phyloP scores from a whole-genome alignment of 306 rosid species.

The Ormosia emarginata region DNA sequence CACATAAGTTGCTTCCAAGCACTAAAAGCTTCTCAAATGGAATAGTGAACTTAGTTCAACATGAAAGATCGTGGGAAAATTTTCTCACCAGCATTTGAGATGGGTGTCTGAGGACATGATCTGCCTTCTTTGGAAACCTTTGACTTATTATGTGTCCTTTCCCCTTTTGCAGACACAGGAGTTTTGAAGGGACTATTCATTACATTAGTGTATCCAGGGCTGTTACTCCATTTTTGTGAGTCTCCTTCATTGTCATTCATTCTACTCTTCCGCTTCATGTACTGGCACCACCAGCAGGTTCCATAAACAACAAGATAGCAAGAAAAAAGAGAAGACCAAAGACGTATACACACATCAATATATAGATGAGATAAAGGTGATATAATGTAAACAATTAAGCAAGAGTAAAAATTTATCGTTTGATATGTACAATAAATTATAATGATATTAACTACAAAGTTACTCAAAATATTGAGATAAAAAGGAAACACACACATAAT shows the following conservation, averaged over 20 bases:
- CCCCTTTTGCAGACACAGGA: conserved; percentile 82
- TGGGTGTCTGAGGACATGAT: conserved; percentile 81
- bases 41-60: conserved; percentile 6
- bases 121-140: conserved; percentile 63
- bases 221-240: conserved; percentile 45
- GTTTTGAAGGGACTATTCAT: conserved; percentile 62
- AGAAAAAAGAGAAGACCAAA: background rate
- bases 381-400: conserved; percentile 9
- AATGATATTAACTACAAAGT: background rate
- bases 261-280: conserved; percentile 59
- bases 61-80: background rate
- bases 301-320: background rate
- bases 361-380: background rate
- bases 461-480: background rate
- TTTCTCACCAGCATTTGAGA: conserved; percentile 65
- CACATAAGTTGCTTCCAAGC: conserved; percentile 14
- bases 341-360: background rate
- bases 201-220: conserved; percentile 48
- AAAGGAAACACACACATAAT: background rate
- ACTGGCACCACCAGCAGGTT: conserved; percentile 48
- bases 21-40: conserved; percentile 13
- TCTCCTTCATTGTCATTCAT: conserved; percentile 45
- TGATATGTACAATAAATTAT: background rate
- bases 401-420: background rate
- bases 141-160: conserved; percentile 57